These are phyloP conservation scores for Tetrahymena borealis DNA, from an alignment of 73 alveolate species.

Conservation along the genomic window DNA sequence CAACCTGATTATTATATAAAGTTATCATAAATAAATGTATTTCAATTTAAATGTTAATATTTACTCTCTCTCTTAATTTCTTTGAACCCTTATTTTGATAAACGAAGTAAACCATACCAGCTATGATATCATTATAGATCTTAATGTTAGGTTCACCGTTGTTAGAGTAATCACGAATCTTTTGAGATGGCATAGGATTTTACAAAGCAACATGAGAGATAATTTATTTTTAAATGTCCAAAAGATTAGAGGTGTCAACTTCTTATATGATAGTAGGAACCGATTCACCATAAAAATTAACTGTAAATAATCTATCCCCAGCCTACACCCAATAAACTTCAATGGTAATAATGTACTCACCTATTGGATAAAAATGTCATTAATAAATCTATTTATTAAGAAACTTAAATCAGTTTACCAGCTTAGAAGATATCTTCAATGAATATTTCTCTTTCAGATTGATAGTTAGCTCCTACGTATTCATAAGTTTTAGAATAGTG, in stretches of 20 bases:
- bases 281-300: not conserved
- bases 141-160: not conserved
- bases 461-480: not conserved
- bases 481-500: not conserved
- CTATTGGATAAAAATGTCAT: not conserved
- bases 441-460: not conserved
- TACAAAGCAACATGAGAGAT: not conserved
- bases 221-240: not conserved
- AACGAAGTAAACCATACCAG: not conserved
- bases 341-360: not conserved
- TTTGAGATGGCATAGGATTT: not conserved
- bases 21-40: not conserved
- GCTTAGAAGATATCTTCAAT: not conserved
- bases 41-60: not conserved
- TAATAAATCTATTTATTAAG: no score
- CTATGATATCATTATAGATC: not conserved
- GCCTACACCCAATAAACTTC: constrained; percentile 1
- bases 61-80: not conserved
- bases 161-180: not conserved
- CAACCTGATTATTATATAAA: not conserved
- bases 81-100: not conserved
- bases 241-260: not conserved
- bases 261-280: not conserved
- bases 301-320: not conserved
- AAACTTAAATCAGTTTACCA: not conserved